These are phyloP conservation scores for Stromatinia cepivora DNA, from an alignment of 2,329 filamentous ascomycete genomes.

Conservation along the genomic window DNA sequence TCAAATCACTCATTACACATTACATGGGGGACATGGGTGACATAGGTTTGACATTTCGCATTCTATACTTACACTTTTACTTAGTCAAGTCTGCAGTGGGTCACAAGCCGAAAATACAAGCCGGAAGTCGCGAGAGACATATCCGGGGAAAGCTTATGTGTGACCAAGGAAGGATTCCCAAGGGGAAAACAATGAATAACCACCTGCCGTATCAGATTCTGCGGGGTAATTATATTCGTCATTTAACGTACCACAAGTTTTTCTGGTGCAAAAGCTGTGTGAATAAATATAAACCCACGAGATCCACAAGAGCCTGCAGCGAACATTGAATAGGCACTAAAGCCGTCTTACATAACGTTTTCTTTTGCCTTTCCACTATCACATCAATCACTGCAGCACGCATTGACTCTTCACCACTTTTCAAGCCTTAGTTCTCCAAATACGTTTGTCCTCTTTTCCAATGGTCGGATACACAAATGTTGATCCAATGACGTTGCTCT, in stretches of 20 bases:
- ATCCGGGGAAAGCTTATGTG: conserved; percentile 11
- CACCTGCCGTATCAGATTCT: not conserved
- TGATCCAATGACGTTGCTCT: too few relatives aligned
- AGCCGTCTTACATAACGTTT: not conserved
- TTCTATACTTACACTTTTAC: not conserved
- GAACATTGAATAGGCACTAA: not conserved
- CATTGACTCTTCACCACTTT: not conserved
- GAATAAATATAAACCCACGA: too few relatives aligned
- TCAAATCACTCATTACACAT: not conserved
- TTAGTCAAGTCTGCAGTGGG: not conserved
- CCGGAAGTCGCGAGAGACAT: not conserved
- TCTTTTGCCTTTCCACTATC: conserved; percentile 1
- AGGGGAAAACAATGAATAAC: not conserved
- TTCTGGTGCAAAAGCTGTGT: too few relatives aligned
- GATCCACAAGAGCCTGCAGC: too few relatives aligned
- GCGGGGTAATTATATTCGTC: not conserved
- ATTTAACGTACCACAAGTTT: conserved; percentile 2
- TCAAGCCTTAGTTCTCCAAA: not conserved
- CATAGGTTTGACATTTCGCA: not conserved
- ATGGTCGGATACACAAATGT: not conserved
- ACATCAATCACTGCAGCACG: not conserved
- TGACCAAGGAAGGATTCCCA: not conserved
- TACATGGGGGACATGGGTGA: not conserved
- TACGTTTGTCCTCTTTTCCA: not conserved
- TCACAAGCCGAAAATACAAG: not conserved